A percentile compares a stretch with the other conserved stretches of the same genome.
Evolutionary conservation across 192 early-diverging fungal genomes (phyloP).

Genomic region (Backusella morwellensis): DNA sequence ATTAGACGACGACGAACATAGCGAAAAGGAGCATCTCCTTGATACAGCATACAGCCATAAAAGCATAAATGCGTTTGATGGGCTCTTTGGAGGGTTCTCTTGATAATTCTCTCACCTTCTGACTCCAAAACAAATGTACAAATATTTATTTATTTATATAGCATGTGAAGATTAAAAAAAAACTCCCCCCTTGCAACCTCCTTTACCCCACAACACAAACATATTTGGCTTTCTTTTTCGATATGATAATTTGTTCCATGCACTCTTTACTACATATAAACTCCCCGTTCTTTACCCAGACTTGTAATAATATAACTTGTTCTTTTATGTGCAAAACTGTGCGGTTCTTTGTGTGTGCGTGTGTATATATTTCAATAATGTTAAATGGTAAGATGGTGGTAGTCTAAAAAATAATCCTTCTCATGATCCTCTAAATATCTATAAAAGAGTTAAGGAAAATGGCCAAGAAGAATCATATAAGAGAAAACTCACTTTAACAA

Average conservation of each 20-base stretch:
- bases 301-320: too few relatives aligned
- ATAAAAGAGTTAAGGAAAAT: constrained; percentile 1
- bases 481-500: constrained; percentile 70
- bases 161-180: background rate
- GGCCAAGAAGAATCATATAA: background rate
- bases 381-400: constrained; percentile 13
- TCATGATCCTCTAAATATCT: constrained; percentile 67
- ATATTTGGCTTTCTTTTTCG: too few relatives aligned
- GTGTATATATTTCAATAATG: background rate
- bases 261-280: background rate
- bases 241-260: background rate
- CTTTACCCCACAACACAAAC: too few relatives aligned
- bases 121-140: background rate
- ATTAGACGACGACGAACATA: background rate
- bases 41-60: background rate
- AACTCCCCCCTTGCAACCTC: background rate
- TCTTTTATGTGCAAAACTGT: background rate
- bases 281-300: background rate
- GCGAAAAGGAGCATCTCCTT: background rate
- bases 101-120: background rate
- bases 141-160: background rate
- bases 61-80: background rate
- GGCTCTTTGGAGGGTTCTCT: background rate
- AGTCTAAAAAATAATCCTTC: constrained; percentile 55
- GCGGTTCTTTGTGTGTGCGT: background rate